phyloP scores from a whole-genome alignment of 2,329 filamentous ascomycete species.

The Ophiostoma tasmaniense region DNA sequence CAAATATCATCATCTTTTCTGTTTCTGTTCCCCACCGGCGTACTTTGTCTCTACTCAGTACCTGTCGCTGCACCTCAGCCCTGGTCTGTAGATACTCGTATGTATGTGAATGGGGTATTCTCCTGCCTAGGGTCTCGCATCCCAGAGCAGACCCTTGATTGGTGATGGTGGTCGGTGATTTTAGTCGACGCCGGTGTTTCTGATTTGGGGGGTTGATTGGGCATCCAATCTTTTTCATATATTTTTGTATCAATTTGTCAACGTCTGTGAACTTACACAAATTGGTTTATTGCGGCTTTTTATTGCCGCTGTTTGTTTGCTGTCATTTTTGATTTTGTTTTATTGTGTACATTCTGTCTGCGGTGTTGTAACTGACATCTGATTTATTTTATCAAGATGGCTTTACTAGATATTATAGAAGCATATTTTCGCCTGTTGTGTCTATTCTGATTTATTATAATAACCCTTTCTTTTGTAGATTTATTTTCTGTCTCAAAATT shows the following conservation, averaged over 20 bases:
- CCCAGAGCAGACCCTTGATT: not conserved
- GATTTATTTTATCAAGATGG: too few species aligned
- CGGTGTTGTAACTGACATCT: too few species aligned
- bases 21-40: not conserved
- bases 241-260: not conserved
- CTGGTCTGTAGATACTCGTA: not conserved
- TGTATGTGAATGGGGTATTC: not conserved
- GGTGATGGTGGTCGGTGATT: not conserved
- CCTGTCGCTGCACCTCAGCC: not conserved
- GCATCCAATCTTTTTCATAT: not conserved
- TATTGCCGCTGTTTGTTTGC: not conserved
- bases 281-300: not conserved
- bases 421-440: too few species aligned
- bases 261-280: not conserved
- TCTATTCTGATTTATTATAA: not conserved
- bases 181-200: constrained; percentile 2
- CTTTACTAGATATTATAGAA: too few species aligned
- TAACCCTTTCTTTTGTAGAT: too few species aligned
- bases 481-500: too few species aligned
- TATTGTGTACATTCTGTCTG: not conserved
- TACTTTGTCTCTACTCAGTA: not conserved
- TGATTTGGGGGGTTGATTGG: not conserved
- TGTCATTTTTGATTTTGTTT: not conserved
- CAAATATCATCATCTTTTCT: not conserved
- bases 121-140: not conserved